Conservation (phyloP, 2,329 filamentous ascomycete species). For the Stylonectria norvegica region DNA sequence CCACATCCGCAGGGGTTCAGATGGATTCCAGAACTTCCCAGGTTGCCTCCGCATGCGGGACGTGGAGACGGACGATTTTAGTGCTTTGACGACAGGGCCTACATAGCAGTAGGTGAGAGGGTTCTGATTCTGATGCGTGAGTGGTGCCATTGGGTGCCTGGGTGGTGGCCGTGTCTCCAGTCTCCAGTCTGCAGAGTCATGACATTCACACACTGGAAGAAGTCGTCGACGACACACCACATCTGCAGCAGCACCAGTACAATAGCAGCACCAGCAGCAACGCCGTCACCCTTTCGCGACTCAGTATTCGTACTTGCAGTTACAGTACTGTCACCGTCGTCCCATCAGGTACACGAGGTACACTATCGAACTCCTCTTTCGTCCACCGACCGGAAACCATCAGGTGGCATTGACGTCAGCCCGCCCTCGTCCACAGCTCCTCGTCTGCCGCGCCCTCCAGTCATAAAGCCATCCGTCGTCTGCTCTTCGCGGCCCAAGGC, state of each 20-base stretch:
- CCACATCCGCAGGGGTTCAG: neutral
- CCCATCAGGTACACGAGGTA: neutral
- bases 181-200: slow-evolving; percentile 2
- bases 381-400: slow-evolving; percentile 12
- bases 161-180: no score
- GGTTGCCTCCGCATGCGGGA: neutral
- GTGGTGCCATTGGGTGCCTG: neutral
- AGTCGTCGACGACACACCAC: slow-evolving; percentile 8
- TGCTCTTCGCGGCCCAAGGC: neutral
- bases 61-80: neutral
- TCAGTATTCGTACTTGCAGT: slow-evolving; percentile 5
- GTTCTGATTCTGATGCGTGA: neutral
- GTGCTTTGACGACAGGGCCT: no score
- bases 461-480: neutral
- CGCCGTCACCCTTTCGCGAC: slow-evolving; percentile 9
- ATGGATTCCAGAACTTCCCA: neutral
- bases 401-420: slow-evolving; percentile 30
- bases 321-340: neutral
- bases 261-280: slow-evolving; percentile 4
- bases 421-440: slow-evolving; percentile 9
- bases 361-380: slow-evolving; percentile 5
- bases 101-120: no score
- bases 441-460: slow-evolving; percentile 8
- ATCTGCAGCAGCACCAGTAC: neutral
- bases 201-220: slow-evolving; percentile 12